Percentiles rank a stretch among this genome's conserved stretches.
phyloP scores from a whole-genome alignment of 345 rosid genomes.

The Aquilaria sinensis region DNA sequence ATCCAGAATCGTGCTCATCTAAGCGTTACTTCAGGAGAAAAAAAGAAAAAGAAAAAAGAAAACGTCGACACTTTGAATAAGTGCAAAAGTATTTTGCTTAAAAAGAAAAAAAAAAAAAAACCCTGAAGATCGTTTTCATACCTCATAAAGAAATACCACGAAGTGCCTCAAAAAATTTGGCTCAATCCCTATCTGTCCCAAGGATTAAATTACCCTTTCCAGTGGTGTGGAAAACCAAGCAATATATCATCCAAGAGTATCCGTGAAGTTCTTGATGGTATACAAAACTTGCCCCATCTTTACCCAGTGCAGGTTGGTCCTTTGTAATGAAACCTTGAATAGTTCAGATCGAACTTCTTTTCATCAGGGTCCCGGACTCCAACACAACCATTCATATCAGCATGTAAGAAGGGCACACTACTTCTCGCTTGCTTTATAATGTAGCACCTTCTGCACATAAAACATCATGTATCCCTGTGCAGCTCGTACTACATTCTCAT shows the following conservation, averaged over 20 bases:
- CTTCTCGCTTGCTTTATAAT: conserved; percentile 46
- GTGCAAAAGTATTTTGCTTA: not conserved
- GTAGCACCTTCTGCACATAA: conserved; percentile 61
- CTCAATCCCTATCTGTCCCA: conserved; percentile 17
- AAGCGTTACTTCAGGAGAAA: not conserved
- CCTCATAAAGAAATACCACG: conserved; percentile 17
- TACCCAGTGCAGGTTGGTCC: no score
- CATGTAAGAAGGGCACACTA: conserved; percentile 16
- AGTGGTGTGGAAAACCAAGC: conserved; percentile 2
- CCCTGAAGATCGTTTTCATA: conserved; percentile 16
- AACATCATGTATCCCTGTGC: conserved; percentile 75
- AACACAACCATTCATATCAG: not conserved
- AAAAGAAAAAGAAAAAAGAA: not conserved
- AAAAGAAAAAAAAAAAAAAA: not conserved
- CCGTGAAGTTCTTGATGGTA: conserved; percentile 10
- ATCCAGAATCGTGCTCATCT: no score
- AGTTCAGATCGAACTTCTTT: no score
- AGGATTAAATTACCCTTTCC: conserved; percentile 12
- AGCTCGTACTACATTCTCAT: conserved; percentile 56
- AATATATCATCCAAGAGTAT: conserved; percentile 2
- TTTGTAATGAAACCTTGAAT: not conserved
- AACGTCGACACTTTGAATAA: not conserved
- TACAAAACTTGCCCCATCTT: conserved; percentile 10
- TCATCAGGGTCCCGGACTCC: no score
- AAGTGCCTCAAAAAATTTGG: conserved; percentile 43